phyloP scores from a whole-genome alignment of 73 alveolate genomes.

The Blepharisma japonicum region DNA sequence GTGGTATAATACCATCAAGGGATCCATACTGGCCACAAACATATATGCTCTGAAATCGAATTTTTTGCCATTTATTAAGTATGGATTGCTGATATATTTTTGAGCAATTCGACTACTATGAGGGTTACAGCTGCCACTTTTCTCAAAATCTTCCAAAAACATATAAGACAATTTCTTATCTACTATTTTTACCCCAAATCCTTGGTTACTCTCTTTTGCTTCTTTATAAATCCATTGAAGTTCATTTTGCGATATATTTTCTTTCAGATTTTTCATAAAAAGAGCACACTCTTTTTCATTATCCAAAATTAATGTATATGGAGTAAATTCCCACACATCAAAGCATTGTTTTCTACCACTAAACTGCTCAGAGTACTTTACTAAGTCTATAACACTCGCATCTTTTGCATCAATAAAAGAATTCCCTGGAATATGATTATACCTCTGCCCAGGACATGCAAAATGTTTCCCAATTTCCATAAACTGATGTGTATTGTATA shows the following conservation, averaged over 20 bases:
- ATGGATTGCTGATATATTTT: neutral
- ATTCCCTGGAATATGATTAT: slow-evolving; percentile 24
- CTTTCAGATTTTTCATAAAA: neutral
- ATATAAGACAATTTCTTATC: neutral
- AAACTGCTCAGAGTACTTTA: neutral
- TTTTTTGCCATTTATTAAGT: slow-evolving; percentile 4
- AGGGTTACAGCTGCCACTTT: neutral
- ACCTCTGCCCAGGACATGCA: neutral
- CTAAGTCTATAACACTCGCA: neutral
- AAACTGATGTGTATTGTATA: neutral
- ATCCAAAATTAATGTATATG: neutral
- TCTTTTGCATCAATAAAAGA: neutral
- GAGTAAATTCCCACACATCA: neutral
- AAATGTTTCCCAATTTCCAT: slow-evolving; percentile 14
- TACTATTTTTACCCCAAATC: neutral
- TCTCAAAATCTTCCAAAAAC: neutral
- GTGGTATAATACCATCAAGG: slow-evolving; percentile 8
- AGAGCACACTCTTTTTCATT: neutral
- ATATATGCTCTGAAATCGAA: slow-evolving; percentile 13
- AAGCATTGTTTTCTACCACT: slow-evolving; percentile 3
- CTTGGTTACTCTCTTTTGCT: slow-evolving; percentile 7
- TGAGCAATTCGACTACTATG: neutral
- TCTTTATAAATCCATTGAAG: neutral
- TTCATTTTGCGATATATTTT: neutral
- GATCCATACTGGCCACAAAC: slow-evolving; percentile 31